Conservation (phyloP, 768 basidiomycete genomes). For the Tylopilus intermedius region DNA sequence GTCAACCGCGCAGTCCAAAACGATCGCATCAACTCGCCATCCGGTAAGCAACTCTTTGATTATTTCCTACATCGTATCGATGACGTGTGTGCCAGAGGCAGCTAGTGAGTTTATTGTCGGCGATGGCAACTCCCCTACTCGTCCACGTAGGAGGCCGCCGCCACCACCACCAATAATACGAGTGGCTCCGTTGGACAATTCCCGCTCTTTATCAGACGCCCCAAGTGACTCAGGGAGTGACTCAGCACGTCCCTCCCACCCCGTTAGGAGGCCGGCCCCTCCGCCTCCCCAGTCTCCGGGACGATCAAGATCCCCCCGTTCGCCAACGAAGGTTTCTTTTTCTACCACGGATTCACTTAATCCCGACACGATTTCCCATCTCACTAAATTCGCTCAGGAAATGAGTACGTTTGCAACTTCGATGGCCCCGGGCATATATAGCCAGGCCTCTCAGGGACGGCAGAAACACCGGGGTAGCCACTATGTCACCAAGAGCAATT, state of each 20-base stretch:
- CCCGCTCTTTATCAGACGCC: neutral
- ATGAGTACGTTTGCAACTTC: neutral
- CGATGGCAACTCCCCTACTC: neutral
- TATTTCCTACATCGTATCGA: too few species aligned
- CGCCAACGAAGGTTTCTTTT: neutral
- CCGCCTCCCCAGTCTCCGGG: neutral
- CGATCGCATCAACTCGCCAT: neutral
- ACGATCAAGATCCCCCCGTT: neutral
- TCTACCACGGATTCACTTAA: neutral
- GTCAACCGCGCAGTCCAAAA: neutral
- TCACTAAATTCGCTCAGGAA: neutral
- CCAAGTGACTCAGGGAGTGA: neutral
- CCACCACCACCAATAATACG: neutral
- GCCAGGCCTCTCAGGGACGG: neutral
- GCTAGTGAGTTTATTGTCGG: neutral
- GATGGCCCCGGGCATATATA: neutral
- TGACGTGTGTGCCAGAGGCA: too few species aligned
- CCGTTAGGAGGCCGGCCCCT: slow-evolving; percentile 2
- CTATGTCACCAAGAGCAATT: slow-evolving; percentile 1
- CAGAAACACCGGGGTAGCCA: neutral
- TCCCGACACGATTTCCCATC: neutral
- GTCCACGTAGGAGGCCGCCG: neutral
- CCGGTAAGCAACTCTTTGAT: too few species aligned
- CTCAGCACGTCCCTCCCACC: neutral
- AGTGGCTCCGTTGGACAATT: neutral